A percentile compares a stretch with the other conserved stretches of the same genome.
These are phyloP conservation scores for Dendrobium chrysotoxum DNA, from an alignment of 106 monocot genomes.

Conservation along the genomic window DNA sequence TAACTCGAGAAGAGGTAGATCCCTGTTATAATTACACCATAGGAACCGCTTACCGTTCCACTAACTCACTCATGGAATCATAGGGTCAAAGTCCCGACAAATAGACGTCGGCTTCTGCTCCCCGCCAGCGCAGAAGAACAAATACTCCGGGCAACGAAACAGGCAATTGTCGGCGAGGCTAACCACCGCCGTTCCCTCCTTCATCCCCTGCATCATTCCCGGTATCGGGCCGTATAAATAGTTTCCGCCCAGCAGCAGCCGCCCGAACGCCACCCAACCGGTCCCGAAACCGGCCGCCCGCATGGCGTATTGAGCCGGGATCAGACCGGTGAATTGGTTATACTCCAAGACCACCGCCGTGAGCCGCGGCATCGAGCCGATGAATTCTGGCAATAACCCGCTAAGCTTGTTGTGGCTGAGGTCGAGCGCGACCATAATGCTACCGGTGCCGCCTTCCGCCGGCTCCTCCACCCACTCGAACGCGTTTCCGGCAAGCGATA, in stretches of 20 bases:
- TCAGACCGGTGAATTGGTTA: constrained; percentile 58
- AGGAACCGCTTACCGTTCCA: too few relatives aligned
- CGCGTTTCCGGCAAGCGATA: constrained; percentile 32
- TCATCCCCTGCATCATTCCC: constrained; percentile 18
- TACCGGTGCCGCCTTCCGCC: constrained; percentile 8
- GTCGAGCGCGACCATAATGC: constrained; percentile 47
- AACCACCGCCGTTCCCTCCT: constrained; percentile 30
- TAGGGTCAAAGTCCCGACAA: constrained; percentile 48
- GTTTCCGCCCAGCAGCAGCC: constrained; percentile 59
- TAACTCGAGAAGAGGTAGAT: too few relatives aligned
- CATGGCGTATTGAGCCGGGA: constrained; percentile 51
- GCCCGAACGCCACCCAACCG: constrained; percentile 21
- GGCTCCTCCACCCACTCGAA: constrained; percentile 21
- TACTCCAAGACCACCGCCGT: constrained; percentile 38
- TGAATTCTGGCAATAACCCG: constrained; percentile 38
- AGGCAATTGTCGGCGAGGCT: constrained; percentile 64
- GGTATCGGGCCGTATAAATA: constrained; percentile 67
- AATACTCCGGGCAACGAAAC: constrained; percentile 41
- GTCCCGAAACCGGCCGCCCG: constrained; percentile 20
- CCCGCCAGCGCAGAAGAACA: constrained; percentile 56
- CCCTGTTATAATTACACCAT: too few relatives aligned
- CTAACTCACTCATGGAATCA: constrained; percentile 27
- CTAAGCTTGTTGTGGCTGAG: constrained; percentile 37
- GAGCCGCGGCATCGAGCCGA: constrained; percentile 46
- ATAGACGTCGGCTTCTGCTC: constrained; percentile 44